These are phyloP conservation scores for Tritrichomonas musculus DNA, from an alignment of 208 protist genomes.

Conservation along the genomic window DNA sequence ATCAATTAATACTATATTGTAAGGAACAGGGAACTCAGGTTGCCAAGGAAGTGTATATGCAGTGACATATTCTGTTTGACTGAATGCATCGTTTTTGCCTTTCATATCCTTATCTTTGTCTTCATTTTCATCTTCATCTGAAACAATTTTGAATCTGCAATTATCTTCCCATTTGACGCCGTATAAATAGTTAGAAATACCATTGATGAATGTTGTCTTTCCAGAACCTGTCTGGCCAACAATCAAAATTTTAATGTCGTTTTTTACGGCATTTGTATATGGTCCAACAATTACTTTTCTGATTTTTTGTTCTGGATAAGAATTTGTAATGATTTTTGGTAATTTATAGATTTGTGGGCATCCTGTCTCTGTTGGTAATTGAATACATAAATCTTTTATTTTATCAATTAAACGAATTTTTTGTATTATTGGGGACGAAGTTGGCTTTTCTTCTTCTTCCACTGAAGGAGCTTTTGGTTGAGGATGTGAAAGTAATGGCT, in stretches of 20 bases:
- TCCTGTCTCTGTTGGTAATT: too few species aligned
- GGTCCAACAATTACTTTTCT: neutral
- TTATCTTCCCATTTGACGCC: neutral
- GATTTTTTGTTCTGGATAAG: too few species aligned
- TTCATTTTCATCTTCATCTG: neutral
- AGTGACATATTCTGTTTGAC: neutral
- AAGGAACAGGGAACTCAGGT: neutral
- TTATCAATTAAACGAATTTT: too few species aligned
- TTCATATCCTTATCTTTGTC: neutral
- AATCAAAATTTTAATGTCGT: neutral
- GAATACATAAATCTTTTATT: too few species aligned
- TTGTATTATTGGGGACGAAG: too few species aligned
- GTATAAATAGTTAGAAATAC: neutral
- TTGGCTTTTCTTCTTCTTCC: too few species aligned
- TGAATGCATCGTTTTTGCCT: neutral
- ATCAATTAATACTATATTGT: neutral
- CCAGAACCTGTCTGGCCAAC: neutral
- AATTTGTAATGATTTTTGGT: too few species aligned
- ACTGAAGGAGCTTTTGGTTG: too few species aligned
- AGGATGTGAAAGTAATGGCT: too few species aligned
- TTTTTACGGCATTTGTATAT: neutral
- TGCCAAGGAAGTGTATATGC: neutral
- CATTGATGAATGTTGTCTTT: neutral
- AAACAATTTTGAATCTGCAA: neutral
- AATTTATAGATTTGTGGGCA: too few species aligned